These are phyloP conservation scores for Escovopsis sp. DNA, from an alignment of 2,329 filamentous ascomycete genomes.

Conservation along the genomic window DNA sequence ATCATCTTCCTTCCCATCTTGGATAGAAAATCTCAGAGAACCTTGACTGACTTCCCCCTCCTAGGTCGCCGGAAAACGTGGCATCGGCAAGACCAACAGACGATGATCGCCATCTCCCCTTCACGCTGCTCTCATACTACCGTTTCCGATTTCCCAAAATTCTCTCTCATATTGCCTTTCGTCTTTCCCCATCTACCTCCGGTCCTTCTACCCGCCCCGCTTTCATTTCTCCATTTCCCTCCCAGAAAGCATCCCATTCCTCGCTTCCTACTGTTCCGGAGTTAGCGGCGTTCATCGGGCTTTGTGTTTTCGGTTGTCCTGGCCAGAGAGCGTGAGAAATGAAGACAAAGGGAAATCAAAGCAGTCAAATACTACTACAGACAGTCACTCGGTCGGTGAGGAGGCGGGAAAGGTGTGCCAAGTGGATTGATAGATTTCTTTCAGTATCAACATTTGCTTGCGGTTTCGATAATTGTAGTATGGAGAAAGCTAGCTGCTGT, in stretches of 20 bases:
- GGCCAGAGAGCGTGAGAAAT: not conserved
- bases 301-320: not conserved
- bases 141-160: not conserved
- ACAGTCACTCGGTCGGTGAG: too few species aligned
- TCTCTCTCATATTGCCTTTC: too few species aligned
- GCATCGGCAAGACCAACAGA: constrained; percentile 74
- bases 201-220: not conserved
- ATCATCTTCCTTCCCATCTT: not conserved
- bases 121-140: not conserved
- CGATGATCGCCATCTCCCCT: constrained; percentile 26
- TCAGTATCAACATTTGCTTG: too few species aligned
- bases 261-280: constrained; percentile 13
- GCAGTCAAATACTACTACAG: not conserved
- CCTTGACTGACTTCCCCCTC: constrained; percentile 1
- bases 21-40: too few species aligned
- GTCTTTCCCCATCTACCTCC: not conserved
- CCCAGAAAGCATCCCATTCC: not conserved
- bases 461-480: too few species aligned
- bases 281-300: constrained; percentile 13
- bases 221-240: not conserved
- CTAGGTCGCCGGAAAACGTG: constrained; percentile 77
- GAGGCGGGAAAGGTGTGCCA: too few species aligned
- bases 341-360: constrained; percentile 3
- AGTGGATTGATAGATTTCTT: too few species aligned
- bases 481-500: too few species aligned